Conservation (phyloP, 257 asterid species). For the Nicotiana tomentosiformis region DNA sequence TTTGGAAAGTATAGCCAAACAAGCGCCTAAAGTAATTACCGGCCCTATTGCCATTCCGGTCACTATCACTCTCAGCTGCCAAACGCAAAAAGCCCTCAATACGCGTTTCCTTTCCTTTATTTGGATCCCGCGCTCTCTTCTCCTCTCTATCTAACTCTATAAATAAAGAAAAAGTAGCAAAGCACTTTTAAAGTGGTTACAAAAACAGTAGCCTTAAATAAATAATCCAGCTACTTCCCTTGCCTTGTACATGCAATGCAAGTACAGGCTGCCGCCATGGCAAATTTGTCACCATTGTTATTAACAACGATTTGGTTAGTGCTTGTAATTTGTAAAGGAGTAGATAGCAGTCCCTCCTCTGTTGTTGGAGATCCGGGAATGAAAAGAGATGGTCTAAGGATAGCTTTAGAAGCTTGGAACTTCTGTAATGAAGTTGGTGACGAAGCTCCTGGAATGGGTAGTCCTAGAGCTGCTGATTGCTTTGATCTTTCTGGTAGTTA, state of each 20-base stretch:
- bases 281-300: not conserved
- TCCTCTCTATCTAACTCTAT: not conserved
- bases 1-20: not conserved
- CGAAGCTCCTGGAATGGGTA: conserved; percentile 8
- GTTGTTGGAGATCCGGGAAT: conserved; percentile 9
- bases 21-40: not conserved
- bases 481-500: conserved; percentile 4
- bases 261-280: not conserved
- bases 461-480: conserved; percentile 17
- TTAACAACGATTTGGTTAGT: not conserved
- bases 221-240: not conserved
- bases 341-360: not conserved
- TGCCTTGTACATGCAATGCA: not conserved
- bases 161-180: not conserved
- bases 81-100: not conserved
- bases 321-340: not conserved
- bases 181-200: not conserved
- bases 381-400: conserved; percentile 6
- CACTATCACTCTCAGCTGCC: not conserved
- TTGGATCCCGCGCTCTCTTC: not conserved
- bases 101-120: not conserved
- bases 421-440: conserved; percentile 17
- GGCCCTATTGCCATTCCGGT: not conserved
- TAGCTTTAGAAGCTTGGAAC: conserved; percentile 16
- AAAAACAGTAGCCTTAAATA: not conserved